Evolutionary conservation across 1,284 basidiomycete species (phyloP).

Genomic region (Cutaneotrichosporon arboriforme): DNA sequence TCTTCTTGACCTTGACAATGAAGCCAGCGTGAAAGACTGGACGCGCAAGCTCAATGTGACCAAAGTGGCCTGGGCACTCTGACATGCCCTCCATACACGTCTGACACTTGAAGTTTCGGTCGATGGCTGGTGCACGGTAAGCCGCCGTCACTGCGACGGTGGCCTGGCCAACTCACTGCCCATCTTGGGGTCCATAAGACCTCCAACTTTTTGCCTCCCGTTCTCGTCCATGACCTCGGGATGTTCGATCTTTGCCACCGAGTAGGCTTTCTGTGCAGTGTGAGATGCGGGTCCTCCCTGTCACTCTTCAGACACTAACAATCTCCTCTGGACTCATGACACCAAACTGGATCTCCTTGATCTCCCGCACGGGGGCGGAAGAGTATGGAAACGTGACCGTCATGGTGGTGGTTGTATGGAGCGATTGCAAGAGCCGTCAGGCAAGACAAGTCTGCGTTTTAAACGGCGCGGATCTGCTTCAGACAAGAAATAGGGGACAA

Average conservation of each 20-base stretch:
- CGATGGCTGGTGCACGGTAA: conserved; percentile 58
- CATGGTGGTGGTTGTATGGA: conserved; percentile 24
- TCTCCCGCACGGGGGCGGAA: conserved; percentile 84
- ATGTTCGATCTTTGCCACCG: conserved; percentile 95
- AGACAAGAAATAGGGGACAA: not conserved
- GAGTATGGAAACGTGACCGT: conserved; percentile 63
- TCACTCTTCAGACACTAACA: conserved; percentile 55
- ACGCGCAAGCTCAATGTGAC: conserved; percentile 95
- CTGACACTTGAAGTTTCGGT: conserved; percentile 99
- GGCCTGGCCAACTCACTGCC: conserved; percentile 56
- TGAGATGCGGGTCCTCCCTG: conserved; percentile 1
- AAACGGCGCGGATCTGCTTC: not conserved
- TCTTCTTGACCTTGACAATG: conserved; percentile 99
- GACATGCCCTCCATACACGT: conserved; percentile 99
- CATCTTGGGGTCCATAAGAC: conserved; percentile 96
- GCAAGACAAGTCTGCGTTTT: not conserved
- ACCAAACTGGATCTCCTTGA: conserved; percentile 98
- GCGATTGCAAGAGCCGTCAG: not conserved
- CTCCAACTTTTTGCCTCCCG: conserved; percentile 80
- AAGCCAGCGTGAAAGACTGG: conserved; percentile 98
- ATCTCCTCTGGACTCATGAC: conserved; percentile 99
- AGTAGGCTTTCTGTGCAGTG: conserved; percentile 83
- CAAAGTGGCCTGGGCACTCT: conserved; percentile 96
- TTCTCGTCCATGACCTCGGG: conserved; percentile 98
- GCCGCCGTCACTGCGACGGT: conserved; percentile 21